phyloP scores from a whole-genome alignment of 257 asterid genomes.

The Lycium ferocissimum region DNA sequence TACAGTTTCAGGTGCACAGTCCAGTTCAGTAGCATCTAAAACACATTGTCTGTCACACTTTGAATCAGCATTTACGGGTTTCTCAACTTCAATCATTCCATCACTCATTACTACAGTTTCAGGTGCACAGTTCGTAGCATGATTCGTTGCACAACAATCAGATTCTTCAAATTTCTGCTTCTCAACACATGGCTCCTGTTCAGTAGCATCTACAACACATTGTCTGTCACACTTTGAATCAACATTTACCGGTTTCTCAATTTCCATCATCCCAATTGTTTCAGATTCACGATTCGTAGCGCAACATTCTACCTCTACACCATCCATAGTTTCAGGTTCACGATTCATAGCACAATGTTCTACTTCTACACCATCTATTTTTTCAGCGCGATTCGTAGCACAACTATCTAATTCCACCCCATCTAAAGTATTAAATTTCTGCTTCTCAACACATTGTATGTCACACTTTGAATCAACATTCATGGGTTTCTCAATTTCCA shows the following conservation, averaged over 20 bases:
- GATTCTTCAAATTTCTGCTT: slow-evolving; percentile 37
- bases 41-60: slow-evolving; percentile 40
- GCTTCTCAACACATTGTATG: slow-evolving; percentile 41
- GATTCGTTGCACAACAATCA: slow-evolving; percentile 30
- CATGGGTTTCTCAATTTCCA: slow-evolving; percentile 46
- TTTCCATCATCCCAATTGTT: slow-evolving; percentile 14
- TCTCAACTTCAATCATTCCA: slow-evolving; percentile 31
- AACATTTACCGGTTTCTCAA: slow-evolving; percentile 35
- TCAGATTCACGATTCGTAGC: slow-evolving; percentile 28
- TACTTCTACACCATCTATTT: slow-evolving; percentile 34
- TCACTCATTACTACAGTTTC: slow-evolving; percentile 24
- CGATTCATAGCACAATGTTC: slow-evolving; percentile 26
- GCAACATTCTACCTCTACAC: slow-evolving; percentile 32
- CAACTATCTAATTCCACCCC: slow-evolving; percentile 30
- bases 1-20: not conserved
- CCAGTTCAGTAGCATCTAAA: slow-evolving; percentile 42
- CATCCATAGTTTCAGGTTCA: slow-evolving; percentile 31
- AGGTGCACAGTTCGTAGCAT: slow-evolving; percentile 26
- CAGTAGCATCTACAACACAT: slow-evolving; percentile 36
- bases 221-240: slow-evolving; percentile 46
- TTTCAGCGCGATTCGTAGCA: slow-evolving; percentile 32
- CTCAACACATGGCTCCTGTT: slow-evolving; percentile 45
- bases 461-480: slow-evolving; percentile 45
- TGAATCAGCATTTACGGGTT: slow-evolving; percentile 39
- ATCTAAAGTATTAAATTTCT: slow-evolving; percentile 37